Conservation (phyloP, 768 basidiomycete genomes). For the Amanita molliuscula region DNA sequence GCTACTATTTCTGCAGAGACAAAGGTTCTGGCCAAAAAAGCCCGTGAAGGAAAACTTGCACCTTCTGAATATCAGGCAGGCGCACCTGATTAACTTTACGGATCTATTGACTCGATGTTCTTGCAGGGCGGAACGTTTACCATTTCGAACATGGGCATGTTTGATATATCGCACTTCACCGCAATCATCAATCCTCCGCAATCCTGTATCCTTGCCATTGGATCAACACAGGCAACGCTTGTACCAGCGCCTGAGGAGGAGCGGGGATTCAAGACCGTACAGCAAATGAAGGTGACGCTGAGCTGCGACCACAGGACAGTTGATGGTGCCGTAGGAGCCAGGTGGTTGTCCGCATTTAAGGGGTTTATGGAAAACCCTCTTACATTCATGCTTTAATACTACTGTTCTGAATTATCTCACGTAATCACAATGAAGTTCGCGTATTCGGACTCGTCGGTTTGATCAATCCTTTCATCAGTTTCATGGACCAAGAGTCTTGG, state of each 20-base stretch:
- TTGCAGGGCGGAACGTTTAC: slow-evolving; percentile 92
- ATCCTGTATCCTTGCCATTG: slow-evolving; percentile 95
- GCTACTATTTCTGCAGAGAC: slow-evolving; percentile 88
- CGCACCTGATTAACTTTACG: slow-evolving; percentile 6
- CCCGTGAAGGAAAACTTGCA: slow-evolving; percentile 91
- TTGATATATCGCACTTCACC: slow-evolving; percentile 88
- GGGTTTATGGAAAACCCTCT: slow-evolving; percentile 94
- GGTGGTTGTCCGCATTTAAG: slow-evolving; percentile 90
- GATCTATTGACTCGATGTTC: background rate
- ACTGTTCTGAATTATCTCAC: slow-evolving; percentile 3
- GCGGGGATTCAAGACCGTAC: slow-evolving; percentile 88
- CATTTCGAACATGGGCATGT: slow-evolving; percentile 99
- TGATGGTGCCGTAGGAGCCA: slow-evolving; percentile 91
- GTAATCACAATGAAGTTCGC: slow-evolving; percentile 8
- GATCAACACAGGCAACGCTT: slow-evolving; percentile 76
- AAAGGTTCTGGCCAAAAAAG: slow-evolving; percentile 89
- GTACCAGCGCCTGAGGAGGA: slow-evolving; percentile 83
- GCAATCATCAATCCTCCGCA: slow-evolving; percentile 99
- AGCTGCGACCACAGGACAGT: slow-evolving; percentile 94
- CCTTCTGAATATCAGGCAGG: slow-evolving; percentile 92
- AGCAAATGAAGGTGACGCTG: slow-evolving; percentile 93
- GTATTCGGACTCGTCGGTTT: slow-evolving; percentile 2
- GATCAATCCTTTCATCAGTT: slow-evolving; percentile 7
- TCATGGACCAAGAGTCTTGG: slow-evolving; percentile 25
- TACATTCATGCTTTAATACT: slow-evolving; percentile 83